These are phyloP conservation scores for Zygosaccharomyces sapae DNA, from an alignment of 1,139 yeast species.

Conservation along the genomic window DNA sequence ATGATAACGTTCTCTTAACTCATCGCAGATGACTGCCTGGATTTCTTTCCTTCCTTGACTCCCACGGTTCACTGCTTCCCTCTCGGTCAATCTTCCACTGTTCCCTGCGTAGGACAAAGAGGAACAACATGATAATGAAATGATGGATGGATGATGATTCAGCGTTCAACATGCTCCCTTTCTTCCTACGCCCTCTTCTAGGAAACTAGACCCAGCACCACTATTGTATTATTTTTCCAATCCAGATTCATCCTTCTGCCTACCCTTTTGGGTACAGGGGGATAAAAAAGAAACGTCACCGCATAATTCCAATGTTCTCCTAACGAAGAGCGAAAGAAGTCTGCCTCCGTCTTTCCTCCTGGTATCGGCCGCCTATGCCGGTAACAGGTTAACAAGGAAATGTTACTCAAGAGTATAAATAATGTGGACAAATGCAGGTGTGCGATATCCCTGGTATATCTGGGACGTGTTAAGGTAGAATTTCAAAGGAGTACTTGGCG, in stretches of 20 bases:
- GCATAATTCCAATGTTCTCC: not conserved
- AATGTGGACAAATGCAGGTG: not conserved
- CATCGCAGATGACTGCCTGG: not conserved
- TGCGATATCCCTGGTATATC: too few species aligned
- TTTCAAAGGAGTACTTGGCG: not conserved
- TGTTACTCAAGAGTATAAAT: not conserved
- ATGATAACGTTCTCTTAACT: not conserved
- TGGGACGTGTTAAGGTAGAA: too few species aligned
- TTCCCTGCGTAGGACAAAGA: not conserved
- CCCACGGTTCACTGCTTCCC: not conserved
- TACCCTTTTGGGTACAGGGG: slow-evolving; percentile 1
- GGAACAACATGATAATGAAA: slow-evolving; percentile 1
- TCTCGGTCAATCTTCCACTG: not conserved
- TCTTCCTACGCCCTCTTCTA: not conserved
- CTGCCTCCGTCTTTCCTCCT: not conserved
- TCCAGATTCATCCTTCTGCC: not conserved
- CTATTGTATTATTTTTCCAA: not conserved
- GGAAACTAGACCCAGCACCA: not conserved
- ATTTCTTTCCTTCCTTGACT: not conserved
- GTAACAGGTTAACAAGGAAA: not conserved
- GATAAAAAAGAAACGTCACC: slow-evolving; percentile 1
- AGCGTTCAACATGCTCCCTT: not conserved
- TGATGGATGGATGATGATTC: slow-evolving; percentile 1
- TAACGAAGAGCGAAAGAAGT: not conserved
- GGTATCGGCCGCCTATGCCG: not conserved